A percentile compares a stretch with the other conserved stretches of the same genome.
Evolutionary conservation across 805 yeast genomes (phyloP).

Genomic region (Kuraishia piskuri): DNA sequence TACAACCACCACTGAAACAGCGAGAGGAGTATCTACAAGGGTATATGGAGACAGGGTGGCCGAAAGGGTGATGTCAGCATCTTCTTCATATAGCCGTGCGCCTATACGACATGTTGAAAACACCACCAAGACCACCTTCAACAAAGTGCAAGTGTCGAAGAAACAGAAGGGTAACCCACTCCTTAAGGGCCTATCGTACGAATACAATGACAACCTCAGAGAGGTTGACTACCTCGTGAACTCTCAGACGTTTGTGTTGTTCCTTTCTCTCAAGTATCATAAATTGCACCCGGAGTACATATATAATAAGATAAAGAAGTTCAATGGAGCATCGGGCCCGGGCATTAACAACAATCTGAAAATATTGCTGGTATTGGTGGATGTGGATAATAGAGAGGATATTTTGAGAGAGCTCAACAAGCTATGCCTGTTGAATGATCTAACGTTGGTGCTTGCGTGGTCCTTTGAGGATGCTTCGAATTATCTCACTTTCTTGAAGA

Average conservation of each 20-base stretch:
- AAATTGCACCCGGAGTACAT: conserved; percentile 72
- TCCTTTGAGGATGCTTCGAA: conserved; percentile 47
- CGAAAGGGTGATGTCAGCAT: not conserved
- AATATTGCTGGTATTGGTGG: conserved; percentile 56
- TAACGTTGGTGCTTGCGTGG: conserved; percentile 44
- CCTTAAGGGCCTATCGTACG: conserved; percentile 43
- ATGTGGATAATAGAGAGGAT: conserved; percentile 50
- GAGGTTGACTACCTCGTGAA: conserved; percentile 61
- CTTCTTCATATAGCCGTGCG: not conserved
- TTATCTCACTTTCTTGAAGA: conserved; percentile 23
- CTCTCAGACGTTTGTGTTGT: conserved; percentile 45
- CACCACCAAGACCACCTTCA: conserved; percentile 5
- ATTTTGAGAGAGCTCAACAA: conserved; percentile 36
- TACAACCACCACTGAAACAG: not conserved
- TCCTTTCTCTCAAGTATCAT: conserved; percentile 63
- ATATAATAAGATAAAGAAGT: conserved; percentile 40
- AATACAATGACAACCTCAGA: conserved; percentile 38
- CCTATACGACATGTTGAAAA: not conserved
- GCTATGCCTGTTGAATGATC: conserved; percentile 38
- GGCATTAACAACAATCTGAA: conserved; percentile 34
- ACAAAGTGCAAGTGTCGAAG: conserved; percentile 46
- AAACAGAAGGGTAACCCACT: conserved; percentile 71
- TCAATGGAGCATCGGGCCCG: conserved; percentile 10
- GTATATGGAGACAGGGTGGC: not conserved
- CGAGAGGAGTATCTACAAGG: not conserved